A percentile compares a stretch with the other conserved stretches of the same genome.
These are phyloP conservation scores for Suhomyces emberorum DNA, from an alignment of 805 yeast species.

Conservation along the genomic window DNA sequence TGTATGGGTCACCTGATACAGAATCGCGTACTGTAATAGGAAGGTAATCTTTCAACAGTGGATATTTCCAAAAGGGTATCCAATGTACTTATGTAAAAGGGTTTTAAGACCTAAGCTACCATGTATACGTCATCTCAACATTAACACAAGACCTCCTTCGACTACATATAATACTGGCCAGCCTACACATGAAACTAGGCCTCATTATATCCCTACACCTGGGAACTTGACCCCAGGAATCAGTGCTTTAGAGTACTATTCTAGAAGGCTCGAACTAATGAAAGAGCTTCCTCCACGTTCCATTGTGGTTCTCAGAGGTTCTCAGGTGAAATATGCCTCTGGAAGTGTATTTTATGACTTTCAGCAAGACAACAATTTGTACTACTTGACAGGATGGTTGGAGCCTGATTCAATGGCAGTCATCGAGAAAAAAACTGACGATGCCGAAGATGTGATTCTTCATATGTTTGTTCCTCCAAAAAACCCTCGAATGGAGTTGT, in stretches of 20 bases:
- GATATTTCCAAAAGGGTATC: too few relatives aligned
- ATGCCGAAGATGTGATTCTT: slow-evolving; percentile 49
- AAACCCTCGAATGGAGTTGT: slow-evolving; percentile 71
- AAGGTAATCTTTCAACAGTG: too few relatives aligned
- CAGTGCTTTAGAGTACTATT: slow-evolving; percentile 74
- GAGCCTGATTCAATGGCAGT: slow-evolving; percentile 79
- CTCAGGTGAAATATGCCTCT: slow-evolving; percentile 70
- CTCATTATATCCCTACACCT: slow-evolving; percentile 59
- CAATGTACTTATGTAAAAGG: too few relatives aligned
- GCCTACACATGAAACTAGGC: slow-evolving; percentile 82
- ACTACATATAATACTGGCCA: slow-evolving; percentile 64
- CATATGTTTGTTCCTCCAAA: slow-evolving; percentile 87
- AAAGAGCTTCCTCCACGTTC: slow-evolving; percentile 57
- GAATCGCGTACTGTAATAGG: too few relatives aligned
- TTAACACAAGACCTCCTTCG: slow-evolving; percentile 22
- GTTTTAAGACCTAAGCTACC: too few relatives aligned
- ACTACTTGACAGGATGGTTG: slow-evolving; percentile 85
- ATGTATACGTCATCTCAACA: slow-evolving; percentile 5
- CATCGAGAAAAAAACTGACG: slow-evolving; percentile 56
- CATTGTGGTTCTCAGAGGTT: slow-evolving; percentile 72
- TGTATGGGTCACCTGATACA: too few relatives aligned
- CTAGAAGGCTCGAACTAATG: slow-evolving; percentile 63
- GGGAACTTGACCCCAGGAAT: slow-evolving; percentile 92
- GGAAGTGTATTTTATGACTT: slow-evolving; percentile 90
- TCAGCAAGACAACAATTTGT: slow-evolving; percentile 88